Percentiles rank a stretch among this genome's conserved stretches.
Conservation (phyloP, 495 filamentous ascomycete species). For the Podospora bellae-mahoneyi region DNA sequence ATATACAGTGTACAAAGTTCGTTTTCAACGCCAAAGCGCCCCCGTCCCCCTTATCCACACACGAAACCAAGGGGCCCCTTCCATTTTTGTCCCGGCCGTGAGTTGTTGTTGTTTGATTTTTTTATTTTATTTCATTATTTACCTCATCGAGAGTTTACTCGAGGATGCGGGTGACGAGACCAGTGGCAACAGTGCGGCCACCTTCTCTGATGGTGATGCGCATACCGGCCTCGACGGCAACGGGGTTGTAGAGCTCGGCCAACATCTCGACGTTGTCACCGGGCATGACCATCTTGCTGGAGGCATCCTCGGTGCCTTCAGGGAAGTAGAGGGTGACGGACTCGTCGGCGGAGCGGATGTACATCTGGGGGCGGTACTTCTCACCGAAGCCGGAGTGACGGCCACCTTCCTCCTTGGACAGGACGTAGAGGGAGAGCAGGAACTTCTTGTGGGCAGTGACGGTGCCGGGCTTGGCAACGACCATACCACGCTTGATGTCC, state of each 20-base stretch:
- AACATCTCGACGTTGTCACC: constrained; percentile 99
- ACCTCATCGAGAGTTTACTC: constrained; percentile 43
- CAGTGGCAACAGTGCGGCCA: constrained; percentile 88
- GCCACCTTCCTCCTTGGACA: constrained; percentile 96
- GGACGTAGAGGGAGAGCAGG: constrained; percentile 90
- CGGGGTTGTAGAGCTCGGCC: constrained; percentile 70
- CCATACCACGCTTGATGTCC: constrained; percentile 91
- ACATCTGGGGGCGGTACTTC: constrained; percentile 96
- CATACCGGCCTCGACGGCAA: constrained; percentile 84
- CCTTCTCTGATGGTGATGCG: constrained; percentile 97
- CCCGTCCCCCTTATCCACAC: background rate
- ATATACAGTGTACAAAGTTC: constrained; percentile 21
- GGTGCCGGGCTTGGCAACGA: constrained; percentile 73
- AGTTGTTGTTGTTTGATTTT: constrained; percentile 6
- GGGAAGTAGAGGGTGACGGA: constrained; percentile 76
- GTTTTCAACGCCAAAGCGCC: constrained; percentile 21
- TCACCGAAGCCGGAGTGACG: constrained; percentile 87
- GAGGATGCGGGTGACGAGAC: constrained; percentile 81
- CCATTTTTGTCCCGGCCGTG: background rate
- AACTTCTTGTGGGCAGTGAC: constrained; percentile 83
- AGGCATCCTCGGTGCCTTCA: constrained; percentile 64
- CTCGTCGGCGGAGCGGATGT: constrained; percentile 92
- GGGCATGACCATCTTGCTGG: constrained; percentile 80
- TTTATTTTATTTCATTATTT: constrained; percentile 9
- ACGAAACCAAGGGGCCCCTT: constrained; percentile 5